Evolutionary conservation across 2,329 filamentous ascomycete genomes (phyloP).

Genomic region (Atkinsonella hypoxylon): DNA sequence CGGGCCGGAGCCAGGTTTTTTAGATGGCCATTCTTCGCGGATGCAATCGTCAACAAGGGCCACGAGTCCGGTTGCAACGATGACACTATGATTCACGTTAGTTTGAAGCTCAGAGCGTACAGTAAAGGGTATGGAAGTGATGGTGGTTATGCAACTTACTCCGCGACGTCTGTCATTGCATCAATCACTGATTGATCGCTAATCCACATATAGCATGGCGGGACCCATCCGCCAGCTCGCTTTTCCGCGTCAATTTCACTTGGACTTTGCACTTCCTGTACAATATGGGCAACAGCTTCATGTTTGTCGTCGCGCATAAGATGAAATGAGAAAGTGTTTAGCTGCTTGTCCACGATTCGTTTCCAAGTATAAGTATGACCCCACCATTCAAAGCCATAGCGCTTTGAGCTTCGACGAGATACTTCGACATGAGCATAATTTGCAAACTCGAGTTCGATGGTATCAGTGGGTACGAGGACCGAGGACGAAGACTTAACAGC

Average conservation of each 20-base stretch:
- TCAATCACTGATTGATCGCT: conserved; percentile 59
- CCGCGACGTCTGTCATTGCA: conserved; percentile 67
- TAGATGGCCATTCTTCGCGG: conserved; percentile 55
- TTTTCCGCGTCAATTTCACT: conserved; percentile 61
- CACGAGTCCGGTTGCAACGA: conserved; percentile 81
- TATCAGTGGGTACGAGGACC: conserved; percentile 52
- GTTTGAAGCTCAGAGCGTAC: neutral
- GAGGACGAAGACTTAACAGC: conserved; percentile 14
- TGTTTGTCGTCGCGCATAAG: conserved; percentile 54
- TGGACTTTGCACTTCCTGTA: conserved; percentile 64
- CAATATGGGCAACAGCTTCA: conserved; percentile 65
- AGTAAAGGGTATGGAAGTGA: neutral
- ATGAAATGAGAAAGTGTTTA: conserved; percentile 62
- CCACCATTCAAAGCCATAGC: conserved; percentile 94
- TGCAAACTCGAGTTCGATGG: conserved; percentile 84
- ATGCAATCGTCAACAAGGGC: conserved; percentile 87
- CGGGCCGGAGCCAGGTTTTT: conserved; percentile 5
- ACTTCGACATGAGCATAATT: conserved; percentile 93
- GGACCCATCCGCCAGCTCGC: conserved; percentile 75
- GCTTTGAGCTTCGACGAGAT: conserved; percentile 55
- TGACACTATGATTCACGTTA: conserved; percentile 48
- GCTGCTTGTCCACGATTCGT: conserved; percentile 59
- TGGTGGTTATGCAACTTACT: conserved; percentile 43
- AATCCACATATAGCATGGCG: conserved; percentile 85
- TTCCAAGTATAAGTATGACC: conserved; percentile 77